phyloP scores from a whole-genome alignment of 2,329 filamentous ascomycete species.

The Geosmithia flava region DNA sequence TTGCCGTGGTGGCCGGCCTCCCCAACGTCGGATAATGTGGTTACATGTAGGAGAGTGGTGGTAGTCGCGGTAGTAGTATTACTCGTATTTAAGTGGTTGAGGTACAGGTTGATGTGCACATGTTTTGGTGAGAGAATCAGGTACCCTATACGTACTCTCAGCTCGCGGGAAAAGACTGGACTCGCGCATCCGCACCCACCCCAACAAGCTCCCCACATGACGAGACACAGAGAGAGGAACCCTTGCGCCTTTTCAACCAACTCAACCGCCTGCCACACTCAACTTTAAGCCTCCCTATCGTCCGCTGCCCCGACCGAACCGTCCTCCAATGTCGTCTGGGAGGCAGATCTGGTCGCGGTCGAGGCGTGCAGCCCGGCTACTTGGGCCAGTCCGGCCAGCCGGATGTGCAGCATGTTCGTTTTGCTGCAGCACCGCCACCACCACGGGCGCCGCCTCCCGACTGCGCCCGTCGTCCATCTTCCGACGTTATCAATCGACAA shows the following conservation, averaged over 20 bases:
- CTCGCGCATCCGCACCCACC: background rate
- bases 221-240: background rate
- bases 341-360: slow-evolving; percentile 2
- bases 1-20: too few relatives aligned
- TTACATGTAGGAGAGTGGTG: too few relatives aligned
- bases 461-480: slow-evolving; percentile 6
- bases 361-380: background rate
- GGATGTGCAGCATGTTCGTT: slow-evolving; percentile 15
- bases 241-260: background rate
- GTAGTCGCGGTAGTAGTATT: too few relatives aligned
- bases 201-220: too few relatives aligned
- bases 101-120: too few relatives aligned
- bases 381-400: background rate
- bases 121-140: too few relatives aligned
- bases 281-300: background rate
- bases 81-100: too few relatives aligned
- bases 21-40: too few relatives aligned
- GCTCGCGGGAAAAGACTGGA: background rate
- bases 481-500: slow-evolving; percentile 17
- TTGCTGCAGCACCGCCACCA: slow-evolving; percentile 11
- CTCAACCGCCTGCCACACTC: background rate
- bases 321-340: slow-evolving; percentile 1
- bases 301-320: background rate
- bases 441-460: slow-evolving; percentile 1
- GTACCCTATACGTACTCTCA: background rate